phyloP scores from a whole-genome alignment of 352 stramenopile genomes.

The Phytophthora niederhauseri region DNA sequence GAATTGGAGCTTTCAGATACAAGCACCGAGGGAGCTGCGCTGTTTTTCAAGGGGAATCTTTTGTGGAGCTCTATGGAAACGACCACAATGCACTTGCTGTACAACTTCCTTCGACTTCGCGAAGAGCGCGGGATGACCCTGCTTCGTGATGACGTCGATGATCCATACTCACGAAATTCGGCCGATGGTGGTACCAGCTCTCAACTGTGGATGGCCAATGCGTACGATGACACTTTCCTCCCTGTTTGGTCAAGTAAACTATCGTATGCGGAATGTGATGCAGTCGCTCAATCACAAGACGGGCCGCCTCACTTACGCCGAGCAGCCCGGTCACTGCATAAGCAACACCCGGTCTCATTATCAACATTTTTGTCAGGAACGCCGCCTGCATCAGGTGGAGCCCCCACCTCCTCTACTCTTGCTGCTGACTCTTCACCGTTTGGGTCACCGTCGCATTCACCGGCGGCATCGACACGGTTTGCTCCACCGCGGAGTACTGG shows the following conservation, averaged over 20 bases:
- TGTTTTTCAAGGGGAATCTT: constrained; percentile 65
- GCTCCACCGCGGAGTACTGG: constrained; percentile 10
- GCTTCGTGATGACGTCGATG: constrained; percentile 10
- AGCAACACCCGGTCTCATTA: constrained; percentile 48
- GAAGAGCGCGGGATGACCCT: constrained; percentile 64
- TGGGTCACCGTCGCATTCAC: constrained; percentile 27
- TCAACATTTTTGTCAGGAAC: constrained; percentile 43
- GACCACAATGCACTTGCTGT: constrained; percentile 41
- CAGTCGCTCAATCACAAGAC: constrained; percentile 34
- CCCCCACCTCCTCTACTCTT: constrained; percentile 14
- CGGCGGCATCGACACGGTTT: constrained; percentile 19
- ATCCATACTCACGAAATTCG: neutral
- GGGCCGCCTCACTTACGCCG: constrained; percentile 34
- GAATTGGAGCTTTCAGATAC: constrained; percentile 25
- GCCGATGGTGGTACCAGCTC: neutral
- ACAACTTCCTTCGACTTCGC: constrained; percentile 54
- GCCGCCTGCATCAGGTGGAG: constrained; percentile 7
- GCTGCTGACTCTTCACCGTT: constrained; percentile 19
- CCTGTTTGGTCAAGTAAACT: constrained; percentile 70
- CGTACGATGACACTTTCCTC: constrained; percentile 66
- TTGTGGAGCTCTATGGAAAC: constrained; percentile 55
- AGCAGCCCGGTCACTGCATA: constrained; percentile 53
- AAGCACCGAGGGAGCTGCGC: constrained; percentile 13
- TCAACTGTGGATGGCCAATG: constrained; percentile 50
- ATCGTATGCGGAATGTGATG: constrained; percentile 62